A percentile compares a stretch with the other conserved stretches of the same genome.
Conservation (phyloP, 441 rosid genomes). For the Mallotus repandus region DNA sequence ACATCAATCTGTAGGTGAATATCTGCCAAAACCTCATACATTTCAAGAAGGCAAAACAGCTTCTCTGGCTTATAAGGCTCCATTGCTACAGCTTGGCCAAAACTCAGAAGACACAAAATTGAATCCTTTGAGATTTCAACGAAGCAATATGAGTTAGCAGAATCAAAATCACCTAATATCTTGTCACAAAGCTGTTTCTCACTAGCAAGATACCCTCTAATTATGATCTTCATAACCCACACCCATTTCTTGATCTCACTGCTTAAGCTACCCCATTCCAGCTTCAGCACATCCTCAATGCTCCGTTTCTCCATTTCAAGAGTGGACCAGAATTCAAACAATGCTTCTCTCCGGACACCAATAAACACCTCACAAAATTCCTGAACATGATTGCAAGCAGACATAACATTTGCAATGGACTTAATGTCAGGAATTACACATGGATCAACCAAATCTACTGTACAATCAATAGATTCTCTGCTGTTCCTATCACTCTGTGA, state of each 20-base stretch:
- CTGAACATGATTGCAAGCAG: conserved; percentile 46
- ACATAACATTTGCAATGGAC: conserved; percentile 66
- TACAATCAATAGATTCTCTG: conserved; percentile 25
- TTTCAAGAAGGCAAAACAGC: conserved; percentile 60
- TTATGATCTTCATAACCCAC: conserved; percentile 50
- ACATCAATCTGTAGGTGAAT: conserved; percentile 47
- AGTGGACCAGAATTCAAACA: conserved; percentile 44
- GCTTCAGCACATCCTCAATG: conserved; percentile 60
- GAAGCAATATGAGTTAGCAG: conserved; percentile 44
- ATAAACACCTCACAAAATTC: conserved; percentile 53
- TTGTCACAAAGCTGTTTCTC: conserved; percentile 61
- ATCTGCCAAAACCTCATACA: conserved; percentile 60
- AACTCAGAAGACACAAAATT: conserved; percentile 56
- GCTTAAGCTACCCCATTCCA: conserved; percentile 54
- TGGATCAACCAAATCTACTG: conserved; percentile 52
- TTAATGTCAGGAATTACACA: conserved; percentile 51
- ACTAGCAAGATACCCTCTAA: conserved; percentile 48
- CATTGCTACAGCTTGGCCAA: conserved; percentile 64
- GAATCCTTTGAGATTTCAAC: conserved; percentile 58
- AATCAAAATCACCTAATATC: conserved; percentile 52
- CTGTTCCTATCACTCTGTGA: conserved; percentile 28
- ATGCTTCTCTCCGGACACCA: conserved; percentile 48
- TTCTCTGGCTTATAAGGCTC: conserved; percentile 61
- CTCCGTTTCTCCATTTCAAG: conserved; percentile 53
- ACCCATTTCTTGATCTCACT: conserved; percentile 64